Conservation (phyloP, 2,329 filamentous ascomycete species). For the Penicillium sp. region DNA sequence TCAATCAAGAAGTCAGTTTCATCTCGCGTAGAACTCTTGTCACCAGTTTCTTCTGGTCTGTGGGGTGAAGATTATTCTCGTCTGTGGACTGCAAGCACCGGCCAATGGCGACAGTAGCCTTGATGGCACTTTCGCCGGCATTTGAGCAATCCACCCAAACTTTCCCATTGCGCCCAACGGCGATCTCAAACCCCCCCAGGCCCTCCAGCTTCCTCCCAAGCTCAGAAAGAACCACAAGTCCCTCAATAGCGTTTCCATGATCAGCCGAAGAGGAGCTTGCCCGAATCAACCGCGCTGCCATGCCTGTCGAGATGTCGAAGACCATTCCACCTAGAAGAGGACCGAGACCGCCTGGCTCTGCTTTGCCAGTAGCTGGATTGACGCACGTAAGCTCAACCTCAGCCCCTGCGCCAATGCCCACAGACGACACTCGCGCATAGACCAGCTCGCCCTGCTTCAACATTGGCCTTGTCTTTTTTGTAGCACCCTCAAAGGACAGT, state of each 20-base stretch:
- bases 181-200: constrained; percentile 75
- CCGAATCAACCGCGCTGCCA: constrained; percentile 70
- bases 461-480: constrained; percentile 84
- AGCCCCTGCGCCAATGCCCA: constrained; percentile 76
- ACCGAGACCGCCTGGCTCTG: constrained; percentile 81
- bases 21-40: constrained; percentile 44
- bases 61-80: constrained; percentile 49
- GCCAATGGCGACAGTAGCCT: constrained; percentile 73
- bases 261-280: constrained; percentile 41
- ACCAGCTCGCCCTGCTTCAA: constrained; percentile 73
- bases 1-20: constrained; percentile 32
- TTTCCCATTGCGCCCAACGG: constrained; percentile 85
- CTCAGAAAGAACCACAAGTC: constrained; percentile 72
- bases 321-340: constrained; percentile 82
- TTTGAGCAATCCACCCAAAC: constrained; percentile 78
- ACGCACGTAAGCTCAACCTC: constrained; percentile 90
- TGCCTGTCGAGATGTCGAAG: constrained; percentile 72
- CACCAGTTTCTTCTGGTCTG: constrained; percentile 49
- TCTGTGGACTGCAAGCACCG: constrained; percentile 77
- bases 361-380: constrained; percentile 78
- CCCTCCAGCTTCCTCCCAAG: constrained; percentile 68
- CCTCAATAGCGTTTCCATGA: constrained; percentile 52
- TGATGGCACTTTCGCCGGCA: constrained; percentile 56
- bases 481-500: constrained; percentile 87
- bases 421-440: constrained; percentile 78